phyloP scores from a whole-genome alignment of 2,329 filamentous ascomycete species.

The Aspergillus ustus region DNA sequence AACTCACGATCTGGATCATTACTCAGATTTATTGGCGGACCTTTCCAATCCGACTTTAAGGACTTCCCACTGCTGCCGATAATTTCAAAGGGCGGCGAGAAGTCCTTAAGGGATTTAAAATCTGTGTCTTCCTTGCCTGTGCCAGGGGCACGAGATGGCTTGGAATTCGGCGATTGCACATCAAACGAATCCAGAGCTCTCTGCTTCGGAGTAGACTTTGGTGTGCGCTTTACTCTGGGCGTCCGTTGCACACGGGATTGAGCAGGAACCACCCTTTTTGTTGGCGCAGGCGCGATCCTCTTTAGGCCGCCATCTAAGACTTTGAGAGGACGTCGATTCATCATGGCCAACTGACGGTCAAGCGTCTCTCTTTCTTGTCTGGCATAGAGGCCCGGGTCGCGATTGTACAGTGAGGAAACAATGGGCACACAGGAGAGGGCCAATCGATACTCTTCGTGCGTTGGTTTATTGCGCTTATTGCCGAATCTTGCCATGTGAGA shows the following conservation, averaged over 20 bases:
- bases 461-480: conserved; percentile 48
- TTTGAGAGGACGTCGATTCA: conserved; percentile 43
- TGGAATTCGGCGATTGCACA: conserved; percentile 44
- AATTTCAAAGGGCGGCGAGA: conserved; percentile 69
- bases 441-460: conserved; percentile 49
- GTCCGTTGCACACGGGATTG: conserved; percentile 37
- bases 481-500: conserved; percentile 48
- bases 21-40: conserved; percentile 74
- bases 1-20: conserved; percentile 70
- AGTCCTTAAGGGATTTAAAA: conserved; percentile 72
- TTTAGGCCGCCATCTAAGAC: conserved; percentile 40
- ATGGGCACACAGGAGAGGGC: conserved; percentile 50
- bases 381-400: conserved; percentile 49
- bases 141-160: conserved; percentile 49
- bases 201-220: conserved; percentile 47
- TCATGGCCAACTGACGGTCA: conserved; percentile 46
- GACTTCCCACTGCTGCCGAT: conserved; percentile 70
- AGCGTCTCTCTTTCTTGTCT: conserved; percentile 47
- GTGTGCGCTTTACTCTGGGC: conserved; percentile 44
- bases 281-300: conserved; percentile 46
- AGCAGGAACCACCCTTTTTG: conserved; percentile 32
- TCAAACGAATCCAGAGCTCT: conserved; percentile 46
- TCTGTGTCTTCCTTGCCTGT: conserved; percentile 82
- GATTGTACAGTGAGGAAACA: conserved; percentile 49
- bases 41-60: conserved; percentile 88